Conservation (phyloP, 306 rosid genomes). For the Hippophae tibetana region DNA sequence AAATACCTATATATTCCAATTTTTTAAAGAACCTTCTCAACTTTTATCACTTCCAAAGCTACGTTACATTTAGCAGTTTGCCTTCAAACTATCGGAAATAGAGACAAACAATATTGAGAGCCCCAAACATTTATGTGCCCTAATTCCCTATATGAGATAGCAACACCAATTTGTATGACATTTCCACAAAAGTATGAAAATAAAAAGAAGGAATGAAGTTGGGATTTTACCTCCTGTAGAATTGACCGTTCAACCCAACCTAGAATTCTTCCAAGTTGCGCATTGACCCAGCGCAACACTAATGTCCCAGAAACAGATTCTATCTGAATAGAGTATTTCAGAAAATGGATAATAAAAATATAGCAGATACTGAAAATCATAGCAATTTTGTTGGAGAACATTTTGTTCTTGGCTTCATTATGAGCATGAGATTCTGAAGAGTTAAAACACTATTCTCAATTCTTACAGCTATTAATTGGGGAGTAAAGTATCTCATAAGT, state of each 20-base stretch:
- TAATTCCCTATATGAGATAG: too few relatives aligned
- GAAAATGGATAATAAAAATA: background rate
- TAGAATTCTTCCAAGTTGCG: conserved; percentile 85
- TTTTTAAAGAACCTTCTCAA: background rate
- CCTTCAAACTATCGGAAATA: too few relatives aligned
- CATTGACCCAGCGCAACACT: conserved; percentile 95
- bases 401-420: too few relatives aligned
- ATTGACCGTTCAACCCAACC: conserved; percentile 94
- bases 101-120: too few relatives aligned
- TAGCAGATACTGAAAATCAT: background rate
- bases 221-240: conserved; percentile 65
- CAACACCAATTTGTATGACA: background rate
- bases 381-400: too few relatives aligned
- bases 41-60: background rate
- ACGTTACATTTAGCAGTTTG: too few relatives aligned
- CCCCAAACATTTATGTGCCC: too few relatives aligned
- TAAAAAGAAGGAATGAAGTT: conserved; percentile 6
- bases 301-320: conserved; percentile 89
- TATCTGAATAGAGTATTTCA: conserved; percentile 40
- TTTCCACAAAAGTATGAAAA: background rate
- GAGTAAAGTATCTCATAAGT: too few relatives aligned
- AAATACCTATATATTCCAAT: background rate
- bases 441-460: too few relatives aligned
- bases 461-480: too few relatives aligned
- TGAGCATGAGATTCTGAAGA: too few relatives aligned